Evolutionary conservation across 1,139 yeast genomes (phyloP).

Genomic region (Candida neerlandica): DNA sequence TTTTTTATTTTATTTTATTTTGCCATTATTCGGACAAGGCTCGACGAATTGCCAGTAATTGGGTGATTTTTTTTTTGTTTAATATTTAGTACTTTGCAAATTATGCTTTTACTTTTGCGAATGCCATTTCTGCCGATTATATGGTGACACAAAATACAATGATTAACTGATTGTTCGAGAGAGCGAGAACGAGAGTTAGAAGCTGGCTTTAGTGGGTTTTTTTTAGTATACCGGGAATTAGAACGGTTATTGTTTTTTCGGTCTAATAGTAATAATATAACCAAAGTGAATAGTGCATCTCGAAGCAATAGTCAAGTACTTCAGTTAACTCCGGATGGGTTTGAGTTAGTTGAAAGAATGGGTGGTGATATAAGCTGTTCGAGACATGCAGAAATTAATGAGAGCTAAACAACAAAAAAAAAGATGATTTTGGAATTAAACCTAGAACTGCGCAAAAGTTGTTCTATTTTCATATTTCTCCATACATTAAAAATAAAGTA

Average conservation of each 20-base stretch:
- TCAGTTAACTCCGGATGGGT: neutral
- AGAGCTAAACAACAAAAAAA: neutral
- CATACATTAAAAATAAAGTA: neutral
- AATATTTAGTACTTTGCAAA: too few relatives aligned
- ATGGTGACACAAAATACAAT: neutral
- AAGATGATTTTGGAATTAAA: neutral
- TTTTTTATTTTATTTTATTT: neutral
- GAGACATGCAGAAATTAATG: neutral
- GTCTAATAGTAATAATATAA: neutral
- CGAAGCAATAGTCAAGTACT: neutral
- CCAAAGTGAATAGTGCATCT: neutral
- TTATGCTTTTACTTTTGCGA: neutral
- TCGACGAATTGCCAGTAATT: neutral
- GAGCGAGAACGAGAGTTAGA: too few relatives aligned
- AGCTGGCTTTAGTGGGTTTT: neutral
- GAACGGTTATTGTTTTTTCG: neutral
- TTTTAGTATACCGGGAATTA: neutral
- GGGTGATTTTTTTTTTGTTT: neutral
- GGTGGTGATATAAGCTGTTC: neutral
- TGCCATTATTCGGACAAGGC: neutral
- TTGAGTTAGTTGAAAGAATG: neutral
- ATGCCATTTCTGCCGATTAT: neutral
- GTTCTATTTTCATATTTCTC: neutral
- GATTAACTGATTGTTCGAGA: neutral
- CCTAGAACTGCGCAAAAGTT: neutral